These are phyloP conservation scores for Cutaneotrichosporon daszewskae DNA, from an alignment of 1,284 basidiomycete species.

Conservation along the genomic window DNA sequence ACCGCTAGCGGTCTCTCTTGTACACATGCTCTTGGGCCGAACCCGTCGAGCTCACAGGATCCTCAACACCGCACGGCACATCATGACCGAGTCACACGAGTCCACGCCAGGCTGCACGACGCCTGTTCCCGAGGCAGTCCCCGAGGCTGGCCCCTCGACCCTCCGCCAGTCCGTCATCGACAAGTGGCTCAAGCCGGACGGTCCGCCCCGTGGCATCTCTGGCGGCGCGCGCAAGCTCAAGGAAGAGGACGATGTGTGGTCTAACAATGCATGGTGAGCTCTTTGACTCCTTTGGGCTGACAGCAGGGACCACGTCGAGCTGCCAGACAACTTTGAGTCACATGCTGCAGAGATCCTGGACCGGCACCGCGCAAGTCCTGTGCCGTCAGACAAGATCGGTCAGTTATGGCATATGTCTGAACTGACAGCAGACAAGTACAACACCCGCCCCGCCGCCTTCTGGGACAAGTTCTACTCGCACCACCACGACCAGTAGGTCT, in stretches of 20 bases:
- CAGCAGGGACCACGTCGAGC: conserved; percentile 73
- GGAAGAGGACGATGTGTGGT: conserved; percentile 42
- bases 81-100: not conserved
- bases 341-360: conserved; percentile 62
- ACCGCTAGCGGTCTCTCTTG: too few relatives aligned
- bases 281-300: not conserved
- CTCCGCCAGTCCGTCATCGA: conserved; percentile 29
- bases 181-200: conserved; percentile 43
- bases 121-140: conserved; percentile 5
- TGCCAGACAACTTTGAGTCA: conserved; percentile 69
- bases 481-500: conserved; percentile 53
- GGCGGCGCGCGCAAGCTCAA: conserved; percentile 43
- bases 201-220: conserved; percentile 38
- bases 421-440: too few relatives aligned
- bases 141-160: not conserved
- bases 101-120: conserved; percentile 5
- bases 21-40: too few relatives aligned
- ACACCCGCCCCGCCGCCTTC: conserved; percentile 40
- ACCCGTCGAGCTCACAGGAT: too few relatives aligned
- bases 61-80: not conserved
- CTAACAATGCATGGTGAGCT: conserved; percentile 46
- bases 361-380: conserved; percentile 62
- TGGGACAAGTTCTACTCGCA: conserved; percentile 89
- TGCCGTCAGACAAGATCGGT: conserved; percentile 51
- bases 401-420: conserved; percentile 35